Base-by-base conservation (phyloP, 495 filamentous ascomycete species). In the Delitschia confertaspora region DNA sequence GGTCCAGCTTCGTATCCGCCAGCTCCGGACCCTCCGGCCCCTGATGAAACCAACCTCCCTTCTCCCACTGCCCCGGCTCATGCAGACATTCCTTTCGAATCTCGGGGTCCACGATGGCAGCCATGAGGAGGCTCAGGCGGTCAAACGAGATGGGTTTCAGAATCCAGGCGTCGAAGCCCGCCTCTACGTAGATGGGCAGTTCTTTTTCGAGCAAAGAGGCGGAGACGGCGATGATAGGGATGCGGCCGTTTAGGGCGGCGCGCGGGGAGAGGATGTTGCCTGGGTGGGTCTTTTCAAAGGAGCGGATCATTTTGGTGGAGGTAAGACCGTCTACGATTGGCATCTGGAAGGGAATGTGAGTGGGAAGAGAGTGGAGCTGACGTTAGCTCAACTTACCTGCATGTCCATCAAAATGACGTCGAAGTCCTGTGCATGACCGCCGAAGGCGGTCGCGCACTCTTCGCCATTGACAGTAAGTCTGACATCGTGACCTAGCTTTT, bases 391-490 rank as follows among this genome's bases (percentile, higher is more conserved):
- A 43, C 33, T 56, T 54, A 85, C 85, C 70, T 95, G 88, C 66
- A 95, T 87, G 57, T 96, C 89, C 89, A 96, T 96, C 56, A 96
- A 69, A 13, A 96, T 69, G n/a, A 88, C 78, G 61, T 96, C 88
- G 53, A 80, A 93, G 11, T 41, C 59, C 30, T 54, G 56, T 1
- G 74, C 67, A 32, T 74, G 70, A 16, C 80, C 77, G 19, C 60
- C 65, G 56, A 85, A 89, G 4, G 73, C 66, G 33, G 69, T 69
- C 0, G 83, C 83, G 55, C 89, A 96, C 47, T 88, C 86, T 58
- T 93, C 80, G 1, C 89, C 89, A 54, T 96, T 95, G 13, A 82
- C 65, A 0, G 86, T 88, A 30, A 87, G 64, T 10, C 69, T 61
- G 0, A 93, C 81, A 11, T 70, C 66, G 55, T 95, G 83, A 0